A percentile compares a stretch with the other conserved stretches of the same genome.
These are phyloP conservation scores for Podila minutissima DNA, from an alignment of 192 early-diverging fungal species.

Conservation along the genomic window DNA sequence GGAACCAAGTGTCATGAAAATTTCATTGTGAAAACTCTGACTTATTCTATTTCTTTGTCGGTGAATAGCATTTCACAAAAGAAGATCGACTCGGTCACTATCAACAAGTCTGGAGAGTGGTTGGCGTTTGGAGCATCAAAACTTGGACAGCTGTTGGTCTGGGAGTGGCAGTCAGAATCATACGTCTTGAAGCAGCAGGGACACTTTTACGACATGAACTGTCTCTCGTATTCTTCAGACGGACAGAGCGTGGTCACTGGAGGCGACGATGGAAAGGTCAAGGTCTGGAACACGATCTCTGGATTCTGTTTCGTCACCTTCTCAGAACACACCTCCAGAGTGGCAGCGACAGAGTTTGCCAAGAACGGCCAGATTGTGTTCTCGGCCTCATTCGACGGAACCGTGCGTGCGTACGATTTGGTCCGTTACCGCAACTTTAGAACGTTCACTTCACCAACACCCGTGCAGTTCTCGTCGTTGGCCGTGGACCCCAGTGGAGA, in stretches of 20 bases:
- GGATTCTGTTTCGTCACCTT: constrained; percentile 99
- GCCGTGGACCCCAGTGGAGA: constrained; percentile 98
- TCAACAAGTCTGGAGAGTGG: constrained; percentile 97
- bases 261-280: constrained; percentile 97
- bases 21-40: too few species aligned
- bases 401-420: constrained; percentile 97
- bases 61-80: constrained; percentile 87
- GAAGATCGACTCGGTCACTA: constrained; percentile 87
- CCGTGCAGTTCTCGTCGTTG: constrained; percentile 93
- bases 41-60: background rate
- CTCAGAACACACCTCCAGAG: constrained; percentile 85
- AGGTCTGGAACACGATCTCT: constrained; percentile 95
- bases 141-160: constrained; percentile 96
- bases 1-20: too few species aligned
- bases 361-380: constrained; percentile 94
- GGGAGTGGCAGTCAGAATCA: constrained; percentile 99
- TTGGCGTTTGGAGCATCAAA: constrained; percentile 92
- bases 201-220: constrained; percentile 94
- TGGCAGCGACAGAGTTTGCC: constrained; percentile 89
- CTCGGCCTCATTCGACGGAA: constrained; percentile 96
- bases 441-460: constrained; percentile 95
- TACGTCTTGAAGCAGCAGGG: constrained; percentile 99
- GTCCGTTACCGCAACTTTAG: constrained; percentile 98
- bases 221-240: constrained; percentile 88
- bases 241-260: constrained; percentile 96